Evolutionary conservation across 106 monocot genomes (phyloP).

Genomic region (Acorus calamus): DNA sequence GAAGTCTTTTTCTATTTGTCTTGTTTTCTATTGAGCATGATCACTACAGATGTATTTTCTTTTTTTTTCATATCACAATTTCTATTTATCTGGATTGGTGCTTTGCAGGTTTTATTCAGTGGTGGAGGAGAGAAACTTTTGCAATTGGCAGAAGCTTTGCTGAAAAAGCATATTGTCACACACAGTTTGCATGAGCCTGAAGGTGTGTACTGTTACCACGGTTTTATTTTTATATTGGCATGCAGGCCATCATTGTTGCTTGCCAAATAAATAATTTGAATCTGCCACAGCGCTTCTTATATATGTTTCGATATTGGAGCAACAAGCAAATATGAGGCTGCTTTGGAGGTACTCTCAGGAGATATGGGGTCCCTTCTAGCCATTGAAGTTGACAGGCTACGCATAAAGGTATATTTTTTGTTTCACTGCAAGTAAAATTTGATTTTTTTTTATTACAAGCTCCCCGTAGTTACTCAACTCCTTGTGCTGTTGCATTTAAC

Average conservation of each 20-base stretch:
- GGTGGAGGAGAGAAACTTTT: slow-evolving; percentile 69
- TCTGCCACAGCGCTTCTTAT: slow-evolving; percentile 62
- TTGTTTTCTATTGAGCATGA: too few species aligned
- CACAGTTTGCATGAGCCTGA: slow-evolving; percentile 90
- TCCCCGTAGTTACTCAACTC: too few species aligned
- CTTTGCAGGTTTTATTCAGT: slow-evolving; percentile 53
- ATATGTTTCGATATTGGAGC: slow-evolving; percentile 90
- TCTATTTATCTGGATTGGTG: not conserved
- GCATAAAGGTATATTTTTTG: slow-evolving; percentile 13
- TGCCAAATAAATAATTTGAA: not conserved
- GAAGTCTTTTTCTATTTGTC: too few species aligned
- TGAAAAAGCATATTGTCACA: slow-evolving; percentile 69
- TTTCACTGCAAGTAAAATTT: slow-evolving; percentile 53
- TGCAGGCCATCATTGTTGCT: too few species aligned
- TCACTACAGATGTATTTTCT: too few species aligned
- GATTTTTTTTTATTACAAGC: slow-evolving; percentile 3
- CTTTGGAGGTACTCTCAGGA: slow-evolving; percentile 77
- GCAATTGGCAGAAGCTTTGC: slow-evolving; percentile 72
- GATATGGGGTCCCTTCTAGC: slow-evolving; percentile 72
- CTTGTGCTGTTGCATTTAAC: too few species aligned
- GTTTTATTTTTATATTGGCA: not conserved
- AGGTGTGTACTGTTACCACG: slow-evolving; percentile 23
- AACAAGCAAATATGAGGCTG: slow-evolving; percentile 78
- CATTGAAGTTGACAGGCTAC: slow-evolving; percentile 84
- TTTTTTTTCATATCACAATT: not conserved